Evolutionary conservation across 1,284 basidiomycete species (phyloP).

Genomic region (Mycosarcoma maydis): DNA sequence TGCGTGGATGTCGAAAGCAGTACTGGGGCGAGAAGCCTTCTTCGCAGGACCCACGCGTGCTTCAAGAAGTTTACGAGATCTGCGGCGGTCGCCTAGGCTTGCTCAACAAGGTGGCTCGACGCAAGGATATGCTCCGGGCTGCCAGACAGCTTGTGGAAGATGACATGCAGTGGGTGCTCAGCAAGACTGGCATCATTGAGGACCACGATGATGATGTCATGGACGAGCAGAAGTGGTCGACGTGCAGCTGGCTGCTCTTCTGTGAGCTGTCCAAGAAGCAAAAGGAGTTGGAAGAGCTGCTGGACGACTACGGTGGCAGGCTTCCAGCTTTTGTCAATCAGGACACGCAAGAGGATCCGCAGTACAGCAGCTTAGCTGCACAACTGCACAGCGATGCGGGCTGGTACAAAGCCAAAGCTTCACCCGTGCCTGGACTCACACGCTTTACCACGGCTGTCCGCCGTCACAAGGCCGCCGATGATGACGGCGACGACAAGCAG

Average conservation of each 20-base stretch:
- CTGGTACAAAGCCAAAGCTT: conserved; percentile 38
- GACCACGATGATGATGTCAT: conserved; percentile 64
- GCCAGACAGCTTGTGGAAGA: conserved; percentile 59
- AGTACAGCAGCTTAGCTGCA: conserved; percentile 43
- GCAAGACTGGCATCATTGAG: conserved; percentile 64
- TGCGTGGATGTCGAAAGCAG: conserved; percentile 52
- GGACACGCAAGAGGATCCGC: conserved; percentile 30
- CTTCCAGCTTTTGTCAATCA: conserved; percentile 34
- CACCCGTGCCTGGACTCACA: conserved; percentile 40
- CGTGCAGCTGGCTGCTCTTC: conserved; percentile 63
- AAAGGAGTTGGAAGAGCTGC: conserved; percentile 51
- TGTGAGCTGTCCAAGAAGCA: conserved; percentile 53
- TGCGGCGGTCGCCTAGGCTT: conserved; percentile 55
- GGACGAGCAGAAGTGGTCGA: conserved; percentile 65
- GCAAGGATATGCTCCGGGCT: conserved; percentile 53
- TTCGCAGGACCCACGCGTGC: conserved; percentile 31
- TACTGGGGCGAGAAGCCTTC: conserved; percentile 57
- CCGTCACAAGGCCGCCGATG: background rate
- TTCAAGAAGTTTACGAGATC: conserved; percentile 60
- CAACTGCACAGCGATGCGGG: conserved; percentile 43
- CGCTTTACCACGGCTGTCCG: conserved; percentile 14
- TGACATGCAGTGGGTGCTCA: conserved; percentile 61
- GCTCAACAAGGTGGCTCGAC: conserved; percentile 56
- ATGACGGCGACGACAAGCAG: background rate
- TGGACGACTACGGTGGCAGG: conserved; percentile 28